Conservation (phyloP, 306 rosid genomes). For the Vigna reflexopilosa region DNA sequence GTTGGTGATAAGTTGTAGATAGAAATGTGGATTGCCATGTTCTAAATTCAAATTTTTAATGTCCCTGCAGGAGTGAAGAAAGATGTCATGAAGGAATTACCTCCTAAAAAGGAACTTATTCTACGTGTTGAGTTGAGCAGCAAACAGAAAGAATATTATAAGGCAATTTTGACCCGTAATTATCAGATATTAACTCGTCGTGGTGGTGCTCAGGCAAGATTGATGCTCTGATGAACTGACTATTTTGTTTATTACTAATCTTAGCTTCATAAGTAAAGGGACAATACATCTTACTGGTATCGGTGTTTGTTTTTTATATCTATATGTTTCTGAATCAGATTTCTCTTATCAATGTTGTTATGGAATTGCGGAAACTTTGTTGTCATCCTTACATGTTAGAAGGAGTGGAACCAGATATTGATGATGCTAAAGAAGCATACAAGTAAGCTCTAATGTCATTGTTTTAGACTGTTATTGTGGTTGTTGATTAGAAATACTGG, state of each 20-base stretch:
- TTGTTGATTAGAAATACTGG: slow-evolving; percentile 22
- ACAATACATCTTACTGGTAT: slow-evolving; percentile 24
- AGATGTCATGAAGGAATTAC: slow-evolving; percentile 98
- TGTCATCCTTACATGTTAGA: slow-evolving; percentile 98
- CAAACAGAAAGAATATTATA: slow-evolving; percentile 97
- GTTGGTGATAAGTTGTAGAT: slow-evolving; percentile 19
- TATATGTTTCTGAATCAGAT: slow-evolving; percentile 65
- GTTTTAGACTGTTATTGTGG: slow-evolving; percentile 20
- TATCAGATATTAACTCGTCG: slow-evolving; percentile 95
- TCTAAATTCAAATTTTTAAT: slow-evolving; percentile 38
- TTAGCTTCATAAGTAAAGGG: slow-evolving; percentile 25
- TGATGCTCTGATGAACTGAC: slow-evolving; percentile 26
- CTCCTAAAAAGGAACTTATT: slow-evolving; percentile 98
- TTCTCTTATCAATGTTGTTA: slow-evolving; percentile 96
- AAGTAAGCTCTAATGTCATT: slow-evolving; percentile 58
- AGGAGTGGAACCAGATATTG: slow-evolving; percentile 97
- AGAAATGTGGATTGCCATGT: slow-evolving; percentile 20
- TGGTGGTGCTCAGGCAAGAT: slow-evolving; percentile 94
- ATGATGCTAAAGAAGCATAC: slow-evolving; percentile 75
- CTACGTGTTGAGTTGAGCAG: slow-evolving; percentile 89
- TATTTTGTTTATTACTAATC: slow-evolving; percentile 35
- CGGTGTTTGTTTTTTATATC: slow-evolving; percentile 36
- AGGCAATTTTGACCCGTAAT: slow-evolving; percentile 97
- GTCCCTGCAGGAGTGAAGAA: slow-evolving; percentile 89
- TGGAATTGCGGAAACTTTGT: slow-evolving; percentile 98